phyloP scores from a whole-genome alignment of 2,329 filamentous ascomycete genomes.

The Botrytis deweyae region DNA sequence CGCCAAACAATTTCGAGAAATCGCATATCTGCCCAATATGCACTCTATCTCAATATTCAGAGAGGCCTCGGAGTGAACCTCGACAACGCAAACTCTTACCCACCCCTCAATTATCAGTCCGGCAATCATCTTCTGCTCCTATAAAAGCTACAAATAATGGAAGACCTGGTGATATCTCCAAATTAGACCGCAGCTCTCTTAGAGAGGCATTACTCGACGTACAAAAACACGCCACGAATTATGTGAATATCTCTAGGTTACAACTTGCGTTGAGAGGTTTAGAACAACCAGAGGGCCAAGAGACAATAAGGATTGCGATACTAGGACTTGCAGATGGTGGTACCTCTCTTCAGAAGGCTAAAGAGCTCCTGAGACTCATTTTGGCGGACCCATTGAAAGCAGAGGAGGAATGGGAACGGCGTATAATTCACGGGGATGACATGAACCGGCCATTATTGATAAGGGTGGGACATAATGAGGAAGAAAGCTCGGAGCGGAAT shows the following conservation, averaged over 20 bases:
- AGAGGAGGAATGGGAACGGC: constrained; percentile 65
- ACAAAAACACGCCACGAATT: constrained; percentile 58
- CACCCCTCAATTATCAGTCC: constrained; percentile 19
- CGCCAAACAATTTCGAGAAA: constrained; percentile 20
- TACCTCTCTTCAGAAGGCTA: constrained; percentile 50
- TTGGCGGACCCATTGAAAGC: constrained; percentile 67
- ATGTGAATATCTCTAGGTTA: constrained; percentile 67
- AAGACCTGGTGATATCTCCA: not conserved
- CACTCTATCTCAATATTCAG: constrained; percentile 24
- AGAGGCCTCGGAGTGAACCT: constrained; percentile 17
- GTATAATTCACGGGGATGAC: constrained; percentile 49
- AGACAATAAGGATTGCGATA: constrained; percentile 59
- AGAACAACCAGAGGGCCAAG: constrained; percentile 54
- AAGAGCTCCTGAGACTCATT: constrained; percentile 65
- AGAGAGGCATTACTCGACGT: constrained; percentile 54
- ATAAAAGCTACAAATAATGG: constrained; percentile 6
- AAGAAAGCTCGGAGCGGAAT: constrained; percentile 37
- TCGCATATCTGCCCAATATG: constrained; percentile 35
- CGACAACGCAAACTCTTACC: constrained; percentile 20
- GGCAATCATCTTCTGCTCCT: constrained; percentile 23
- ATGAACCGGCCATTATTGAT: constrained; percentile 59
- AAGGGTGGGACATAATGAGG: constrained; percentile 48
- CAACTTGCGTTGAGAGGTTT: constrained; percentile 69
- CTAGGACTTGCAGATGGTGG: constrained; percentile 47
- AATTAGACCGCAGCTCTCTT: constrained; percentile 29